Evolutionary conservation across 2,329 filamentous ascomycete species (phyloP).

Genomic region (Aspergillus japonicus): DNA sequence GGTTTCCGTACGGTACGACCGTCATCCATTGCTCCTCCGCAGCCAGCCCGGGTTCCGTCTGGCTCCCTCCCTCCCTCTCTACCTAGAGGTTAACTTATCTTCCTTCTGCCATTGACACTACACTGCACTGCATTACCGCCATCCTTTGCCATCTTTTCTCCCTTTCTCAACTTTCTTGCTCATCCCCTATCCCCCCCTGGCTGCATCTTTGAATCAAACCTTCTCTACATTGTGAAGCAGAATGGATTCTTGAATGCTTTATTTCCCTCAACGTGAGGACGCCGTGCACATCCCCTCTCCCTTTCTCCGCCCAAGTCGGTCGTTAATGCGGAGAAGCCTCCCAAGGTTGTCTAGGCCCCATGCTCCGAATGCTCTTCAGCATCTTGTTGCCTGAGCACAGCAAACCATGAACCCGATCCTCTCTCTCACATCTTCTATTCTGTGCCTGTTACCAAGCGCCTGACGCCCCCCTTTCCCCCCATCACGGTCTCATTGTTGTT

Average conservation of each 20-base stretch:
- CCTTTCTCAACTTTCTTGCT: conserved; percentile 11
- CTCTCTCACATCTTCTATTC: conserved; percentile 16
- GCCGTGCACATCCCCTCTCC: conserved; percentile 26
- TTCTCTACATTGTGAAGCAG: background rate
- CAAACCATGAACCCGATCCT: conserved; percentile 26
- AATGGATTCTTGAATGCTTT: conserved; percentile 26
- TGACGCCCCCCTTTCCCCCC: background rate
- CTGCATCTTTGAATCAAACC: background rate
- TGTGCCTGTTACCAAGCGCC: conserved; percentile 17
- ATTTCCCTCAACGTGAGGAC: conserved; percentile 28
- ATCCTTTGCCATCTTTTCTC: conserved; percentile 14
- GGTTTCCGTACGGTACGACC: conserved; percentile 13
- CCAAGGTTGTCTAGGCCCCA: conserved; percentile 30
- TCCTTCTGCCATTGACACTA: background rate
- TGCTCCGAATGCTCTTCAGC: conserved; percentile 27
- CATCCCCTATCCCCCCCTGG: background rate
- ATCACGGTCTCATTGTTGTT: conserved; percentile 3
- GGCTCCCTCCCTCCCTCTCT: conserved; percentile 9
- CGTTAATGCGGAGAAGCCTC: conserved; percentile 43
- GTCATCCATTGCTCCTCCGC: background rate
- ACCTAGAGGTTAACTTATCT: conserved; percentile 2
- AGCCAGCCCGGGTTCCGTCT: background rate
- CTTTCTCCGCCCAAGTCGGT: conserved; percentile 22
- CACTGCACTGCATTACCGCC: too few species aligned
- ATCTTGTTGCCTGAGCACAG: conserved; percentile 26